These are phyloP conservation scores for Phytopythium montanum DNA, from an alignment of 352 stramenopile genomes.

Conservation along the genomic window DNA sequence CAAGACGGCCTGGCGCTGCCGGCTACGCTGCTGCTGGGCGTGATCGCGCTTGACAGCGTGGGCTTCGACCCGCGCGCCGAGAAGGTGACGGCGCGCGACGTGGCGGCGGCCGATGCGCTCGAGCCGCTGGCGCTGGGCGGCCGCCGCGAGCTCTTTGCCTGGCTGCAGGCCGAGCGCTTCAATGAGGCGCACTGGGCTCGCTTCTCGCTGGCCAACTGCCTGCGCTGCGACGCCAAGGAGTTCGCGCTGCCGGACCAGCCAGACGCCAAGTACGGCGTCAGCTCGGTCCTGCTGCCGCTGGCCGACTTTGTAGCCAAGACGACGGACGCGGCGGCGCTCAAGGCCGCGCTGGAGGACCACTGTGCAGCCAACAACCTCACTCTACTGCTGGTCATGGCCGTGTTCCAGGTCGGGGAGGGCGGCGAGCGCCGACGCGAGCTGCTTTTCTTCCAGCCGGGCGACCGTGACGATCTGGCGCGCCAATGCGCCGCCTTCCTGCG, in stretches of 20 bases:
- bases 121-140: conserved; percentile 40
- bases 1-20: conserved; percentile 24
- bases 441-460: conserved; percentile 49
- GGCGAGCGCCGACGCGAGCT: conserved; percentile 48
- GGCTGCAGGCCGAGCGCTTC: conserved; percentile 70
- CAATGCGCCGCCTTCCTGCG: conserved; percentile 38
- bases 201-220: conserved; percentile 63
- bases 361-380: conserved; percentile 40
- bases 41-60: conserved; percentile 78
- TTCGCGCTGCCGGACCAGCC: conserved; percentile 26
- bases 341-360: conserved; percentile 28
- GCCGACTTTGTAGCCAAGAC: conserved; percentile 46
- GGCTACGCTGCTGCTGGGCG: conserved; percentile 70
- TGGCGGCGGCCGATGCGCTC: conserved; percentile 32
- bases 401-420: conserved; percentile 37
- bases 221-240: conserved; percentile 82
- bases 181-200: conserved; percentile 51
- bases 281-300: conserved; percentile 57
- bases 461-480: conserved; percentile 12
- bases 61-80: conserved; percentile 72
- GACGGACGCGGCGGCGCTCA: conserved; percentile 19
- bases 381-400: conserved; percentile 73
- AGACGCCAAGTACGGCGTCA: conserved; percentile 43
- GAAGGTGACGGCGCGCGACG: conserved; percentile 70
- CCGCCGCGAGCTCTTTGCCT: conserved; percentile 49